A percentile compares a stretch with the other conserved stretches of the same genome.
These are phyloP conservation scores for Xylaria polymorpha DNA, from an alignment of 2,329 filamentous ascomycete genomes.

Conservation along the genomic window DNA sequence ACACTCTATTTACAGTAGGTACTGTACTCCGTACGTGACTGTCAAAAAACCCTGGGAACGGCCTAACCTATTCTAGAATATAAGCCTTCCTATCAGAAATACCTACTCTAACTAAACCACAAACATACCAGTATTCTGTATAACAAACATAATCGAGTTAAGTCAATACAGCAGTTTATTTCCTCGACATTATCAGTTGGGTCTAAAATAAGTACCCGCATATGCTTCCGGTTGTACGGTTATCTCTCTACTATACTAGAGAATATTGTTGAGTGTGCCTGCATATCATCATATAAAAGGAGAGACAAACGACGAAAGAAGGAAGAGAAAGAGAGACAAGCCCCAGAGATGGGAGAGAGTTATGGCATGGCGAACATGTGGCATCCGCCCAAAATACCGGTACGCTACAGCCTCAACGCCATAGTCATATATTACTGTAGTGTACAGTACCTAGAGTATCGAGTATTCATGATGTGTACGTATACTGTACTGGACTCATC, in stretches of 20 bases:
- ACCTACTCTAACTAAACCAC: background rate
- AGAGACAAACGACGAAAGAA: background rate
- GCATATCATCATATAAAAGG: background rate
- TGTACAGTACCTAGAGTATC: background rate
- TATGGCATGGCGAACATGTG: slow-evolving; percentile 16
- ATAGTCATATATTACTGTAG: background rate
- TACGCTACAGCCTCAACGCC: slow-evolving; percentile 11
- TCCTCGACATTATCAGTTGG: slow-evolving; percentile 5
- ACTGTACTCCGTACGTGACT: too few species aligned
- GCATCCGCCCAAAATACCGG: background rate
- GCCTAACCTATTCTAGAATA: background rate
- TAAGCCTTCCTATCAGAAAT: slow-evolving; percentile 1
- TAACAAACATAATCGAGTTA: slow-evolving; percentile 15
- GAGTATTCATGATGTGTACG: background rate
- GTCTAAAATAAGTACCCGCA: background rate
- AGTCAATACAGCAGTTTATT: background rate
- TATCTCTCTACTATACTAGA: slow-evolving; percentile 4
- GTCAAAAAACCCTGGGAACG: background rate
- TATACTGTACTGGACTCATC: background rate
- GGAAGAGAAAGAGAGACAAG: background rate
- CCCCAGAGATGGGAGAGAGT: background rate
- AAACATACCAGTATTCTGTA: slow-evolving; percentile 4
- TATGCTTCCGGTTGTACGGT: slow-evolving; percentile 8
- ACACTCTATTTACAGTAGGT: background rate
- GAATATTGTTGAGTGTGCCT: slow-evolving; percentile 5